Evolutionary conservation across 163 green algal species (phyloP).

Genomic region (Coccomyxa subellipsoidea): DNA sequence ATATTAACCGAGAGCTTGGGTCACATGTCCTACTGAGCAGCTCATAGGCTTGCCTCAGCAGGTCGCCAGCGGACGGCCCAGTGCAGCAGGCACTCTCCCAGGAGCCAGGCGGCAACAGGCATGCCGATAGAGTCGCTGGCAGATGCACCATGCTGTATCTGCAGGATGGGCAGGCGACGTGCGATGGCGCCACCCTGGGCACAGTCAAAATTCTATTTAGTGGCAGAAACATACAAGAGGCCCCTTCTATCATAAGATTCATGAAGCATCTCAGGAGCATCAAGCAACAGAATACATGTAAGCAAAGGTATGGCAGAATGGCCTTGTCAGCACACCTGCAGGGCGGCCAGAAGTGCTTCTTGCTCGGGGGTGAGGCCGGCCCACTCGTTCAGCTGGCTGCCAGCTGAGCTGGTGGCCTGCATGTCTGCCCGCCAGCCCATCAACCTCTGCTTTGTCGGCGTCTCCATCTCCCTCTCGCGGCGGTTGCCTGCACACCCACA

Average conservation of each 20-base stretch:
- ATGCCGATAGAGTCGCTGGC: conserved; percentile 36
- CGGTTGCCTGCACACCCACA: not conserved
- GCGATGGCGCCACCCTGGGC: conserved; percentile 24
- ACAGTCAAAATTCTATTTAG: not conserved
- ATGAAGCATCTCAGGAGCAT: too few relatives aligned
- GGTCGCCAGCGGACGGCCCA: conserved; percentile 42
- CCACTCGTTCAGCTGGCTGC: conserved; percentile 3
- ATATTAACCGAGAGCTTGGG: too few relatives aligned
- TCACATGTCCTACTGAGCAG: too few relatives aligned
- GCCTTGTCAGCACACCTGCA: not conserved
- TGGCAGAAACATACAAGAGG: too few relatives aligned
- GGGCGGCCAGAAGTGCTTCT: not conserved
- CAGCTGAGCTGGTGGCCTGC: not conserved
- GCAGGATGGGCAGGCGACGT: conserved; percentile 38
- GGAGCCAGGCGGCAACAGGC: conserved; percentile 49
- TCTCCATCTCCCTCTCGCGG: not conserved
- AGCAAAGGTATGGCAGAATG: not conserved
- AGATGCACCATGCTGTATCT: conserved; percentile 28
- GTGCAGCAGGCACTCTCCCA: conserved; percentile 44
- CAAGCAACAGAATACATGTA: not conserved
- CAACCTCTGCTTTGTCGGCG: not conserved
- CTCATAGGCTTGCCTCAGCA: conserved; percentile 37
- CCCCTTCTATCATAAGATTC: too few relatives aligned
- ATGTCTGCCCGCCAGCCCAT: conserved; percentile 4
- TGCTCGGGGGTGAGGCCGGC: not conserved